phyloP scores from a whole-genome alignment of 23 red algal species.

The Gracilaria domingensis region DNA sequence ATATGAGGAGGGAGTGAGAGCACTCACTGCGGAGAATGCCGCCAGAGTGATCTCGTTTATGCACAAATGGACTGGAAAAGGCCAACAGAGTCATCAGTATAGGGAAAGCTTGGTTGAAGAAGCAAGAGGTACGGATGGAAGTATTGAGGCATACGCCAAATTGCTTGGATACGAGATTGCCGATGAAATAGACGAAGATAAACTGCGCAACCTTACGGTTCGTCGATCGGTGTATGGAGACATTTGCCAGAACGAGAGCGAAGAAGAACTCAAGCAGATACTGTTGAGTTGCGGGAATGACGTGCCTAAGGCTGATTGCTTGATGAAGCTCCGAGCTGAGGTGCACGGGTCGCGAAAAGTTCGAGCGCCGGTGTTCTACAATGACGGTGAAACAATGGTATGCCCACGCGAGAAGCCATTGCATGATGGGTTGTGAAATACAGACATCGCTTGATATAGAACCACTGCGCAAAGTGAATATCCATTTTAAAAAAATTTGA shows the following conservation, averaged over 20 bases:
- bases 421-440: not conserved
- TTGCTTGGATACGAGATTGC: conserved; percentile 24
- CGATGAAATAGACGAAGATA: not conserved
- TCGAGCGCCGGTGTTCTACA: conserved; percentile 35
- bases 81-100: not conserved
- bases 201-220: not conserved
- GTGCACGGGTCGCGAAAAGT: conserved; percentile 1
- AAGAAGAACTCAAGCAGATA: conserved; percentile 1
- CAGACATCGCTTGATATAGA: no score
- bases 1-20: not conserved
- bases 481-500: no score
- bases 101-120: not conserved
- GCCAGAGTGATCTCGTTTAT: conserved; percentile 7
- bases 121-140: not conserved
- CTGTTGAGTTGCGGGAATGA: conserved; percentile 21
- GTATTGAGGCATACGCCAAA: not conserved
- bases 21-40: not conserved
- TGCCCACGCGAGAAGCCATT: not conserved
- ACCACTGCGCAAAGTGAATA: no score
- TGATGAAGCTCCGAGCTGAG: conserved; percentile 28
- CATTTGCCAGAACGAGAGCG: conserved; percentile 62
- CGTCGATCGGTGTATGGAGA: conserved; percentile 40
- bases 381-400: conserved; percentile 3
- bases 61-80: conserved; percentile 19
- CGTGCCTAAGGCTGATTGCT: not conserved